A percentile compares a stretch with the other conserved stretches of the same genome.
Evolutionary conservation across 164 flowering plant species (phyloP).

Genomic region (Amborella trichopoda): DNA sequence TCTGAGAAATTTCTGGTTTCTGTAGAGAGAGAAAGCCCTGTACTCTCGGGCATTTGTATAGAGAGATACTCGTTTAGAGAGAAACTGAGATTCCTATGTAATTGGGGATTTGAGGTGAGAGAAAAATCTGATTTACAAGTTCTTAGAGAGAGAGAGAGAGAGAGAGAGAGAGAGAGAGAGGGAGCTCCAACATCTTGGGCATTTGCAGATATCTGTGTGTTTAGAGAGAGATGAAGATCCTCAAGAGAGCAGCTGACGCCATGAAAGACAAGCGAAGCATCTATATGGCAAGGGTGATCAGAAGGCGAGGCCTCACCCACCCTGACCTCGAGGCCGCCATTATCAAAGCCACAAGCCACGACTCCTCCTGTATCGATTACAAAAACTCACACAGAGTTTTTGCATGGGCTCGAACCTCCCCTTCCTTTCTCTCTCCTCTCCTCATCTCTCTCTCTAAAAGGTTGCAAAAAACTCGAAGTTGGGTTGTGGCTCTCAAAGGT

Average conservation of each 20-base stretch:
- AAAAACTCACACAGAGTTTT: slow-evolving; percentile 47
- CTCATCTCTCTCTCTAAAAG: slow-evolving; percentile 34
- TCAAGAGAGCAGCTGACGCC: slow-evolving; percentile 44
- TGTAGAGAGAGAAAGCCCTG: too few relatives aligned
- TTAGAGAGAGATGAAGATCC: slow-evolving; percentile 32
- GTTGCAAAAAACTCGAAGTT: slow-evolving; percentile 39
- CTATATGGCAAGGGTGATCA: slow-evolving; percentile 21
- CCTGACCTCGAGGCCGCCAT: slow-evolving; percentile 55
- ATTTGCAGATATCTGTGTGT: too few relatives aligned
- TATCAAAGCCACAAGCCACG: slow-evolving; percentile 80
- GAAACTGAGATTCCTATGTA: too few relatives aligned
- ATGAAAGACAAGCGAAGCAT: slow-evolving; percentile 67
- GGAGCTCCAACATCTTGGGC: too few relatives aligned
- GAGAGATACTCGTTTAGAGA: too few relatives aligned
- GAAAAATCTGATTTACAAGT: too few relatives aligned
- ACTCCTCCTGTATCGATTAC: slow-evolving; percentile 42
- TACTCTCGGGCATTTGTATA: too few relatives aligned
- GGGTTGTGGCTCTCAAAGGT: slow-evolving; percentile 81
- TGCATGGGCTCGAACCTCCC: slow-evolving; percentile 42
- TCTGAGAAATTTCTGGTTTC: too few relatives aligned
- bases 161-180: too few relatives aligned
- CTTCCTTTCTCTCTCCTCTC: slow-evolving; percentile 31
- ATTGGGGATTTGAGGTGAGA: too few relatives aligned
- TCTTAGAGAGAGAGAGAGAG: too few relatives aligned
- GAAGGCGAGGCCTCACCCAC: slow-evolving; percentile 18